Percentiles rank a stretch among this genome's conserved stretches.
Evolutionary conservation across 1,139 yeast genomes (phyloP).

Genomic region (Saccharomyces pastorianus): DNA sequence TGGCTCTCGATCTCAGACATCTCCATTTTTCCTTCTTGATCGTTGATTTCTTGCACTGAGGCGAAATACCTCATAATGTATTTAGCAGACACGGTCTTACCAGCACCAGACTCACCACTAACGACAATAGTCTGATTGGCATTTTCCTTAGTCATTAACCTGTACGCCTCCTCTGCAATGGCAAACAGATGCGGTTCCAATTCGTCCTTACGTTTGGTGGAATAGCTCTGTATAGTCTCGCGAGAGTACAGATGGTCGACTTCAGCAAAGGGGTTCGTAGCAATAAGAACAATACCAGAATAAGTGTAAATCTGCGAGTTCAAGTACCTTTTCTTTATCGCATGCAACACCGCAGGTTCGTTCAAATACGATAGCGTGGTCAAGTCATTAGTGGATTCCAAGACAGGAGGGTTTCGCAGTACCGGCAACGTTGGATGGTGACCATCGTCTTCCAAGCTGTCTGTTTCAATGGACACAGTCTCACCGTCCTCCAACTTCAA

Average conservation of each 20-base stretch:
- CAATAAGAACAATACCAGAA: conserved; percentile 93
- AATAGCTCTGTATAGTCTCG: conserved; percentile 88
- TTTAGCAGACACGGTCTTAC: no score
- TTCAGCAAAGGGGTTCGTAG: conserved; percentile 90
- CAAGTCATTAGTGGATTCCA: conserved; percentile 76
- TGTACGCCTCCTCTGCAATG: conserved; percentile 96
- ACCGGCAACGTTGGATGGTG: conserved; percentile 45
- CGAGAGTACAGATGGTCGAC: conserved; percentile 86
- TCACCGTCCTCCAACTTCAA: conserved; percentile 9
- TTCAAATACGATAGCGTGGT: conserved; percentile 85
- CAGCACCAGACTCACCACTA: no score
- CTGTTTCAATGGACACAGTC: conserved; percentile 40
- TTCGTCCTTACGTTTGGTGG: conserved; percentile 87
- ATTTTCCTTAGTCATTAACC: conserved; percentile 81
- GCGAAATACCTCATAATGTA: no score
- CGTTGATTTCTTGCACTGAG: conserved; percentile 12
- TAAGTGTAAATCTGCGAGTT: conserved; percentile 90
- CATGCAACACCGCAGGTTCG: conserved; percentile 92
- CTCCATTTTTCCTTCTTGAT: conserved; percentile 41
- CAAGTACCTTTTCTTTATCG: conserved; percentile 80
- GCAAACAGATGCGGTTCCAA: conserved; percentile 95
- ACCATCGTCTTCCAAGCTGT: conserved; percentile 31
- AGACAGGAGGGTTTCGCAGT: conserved; percentile 84
- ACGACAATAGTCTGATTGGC: conserved; percentile 60
- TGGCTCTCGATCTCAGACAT: conserved; percentile 91